Evolutionary conservation across 768 basidiomycete genomes (phyloP).

Genomic region (Megacollybia marginata): DNA sequence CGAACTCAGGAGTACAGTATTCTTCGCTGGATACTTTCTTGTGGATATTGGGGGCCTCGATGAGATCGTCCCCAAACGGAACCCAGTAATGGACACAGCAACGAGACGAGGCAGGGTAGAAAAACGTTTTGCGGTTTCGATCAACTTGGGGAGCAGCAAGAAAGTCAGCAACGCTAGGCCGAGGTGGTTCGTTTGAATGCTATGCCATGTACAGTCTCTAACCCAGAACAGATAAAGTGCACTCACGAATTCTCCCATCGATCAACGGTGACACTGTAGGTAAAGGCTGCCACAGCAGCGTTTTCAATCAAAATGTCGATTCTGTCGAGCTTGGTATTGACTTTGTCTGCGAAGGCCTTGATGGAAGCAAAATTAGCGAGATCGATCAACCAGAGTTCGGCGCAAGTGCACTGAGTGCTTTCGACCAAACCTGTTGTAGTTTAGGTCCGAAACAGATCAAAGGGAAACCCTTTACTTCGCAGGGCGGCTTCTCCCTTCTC

Average conservation of each 20-base stretch:
- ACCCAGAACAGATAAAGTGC: no score
- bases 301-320: slow-evolving; percentile 41
- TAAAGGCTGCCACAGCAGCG: slow-evolving; percentile 18
- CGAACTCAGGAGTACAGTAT: slow-evolving; percentile 12
- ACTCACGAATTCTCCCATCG: slow-evolving; percentile 41
- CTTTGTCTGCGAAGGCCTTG: slow-evolving; percentile 27
- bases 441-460: neutral
- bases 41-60: slow-evolving; percentile 13
- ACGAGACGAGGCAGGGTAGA: slow-evolving; percentile 16
- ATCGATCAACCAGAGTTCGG: slow-evolving; percentile 35
- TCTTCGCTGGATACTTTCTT: slow-evolving; percentile 15
- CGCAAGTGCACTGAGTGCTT: slow-evolving; percentile 24
- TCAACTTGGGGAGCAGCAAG: slow-evolving; percentile 22
- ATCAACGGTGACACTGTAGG: slow-evolving; percentile 24
- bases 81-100: slow-evolving; percentile 20
- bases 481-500: slow-evolving; percentile 28
- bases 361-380: slow-evolving; percentile 33
- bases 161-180: slow-evolving; percentile 22
- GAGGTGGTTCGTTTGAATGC: slow-evolving; percentile 29
- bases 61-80: slow-evolving; percentile 11
- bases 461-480: slow-evolving; percentile 19
- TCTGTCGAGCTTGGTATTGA: slow-evolving; percentile 22
- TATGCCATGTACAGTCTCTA: slow-evolving; percentile 3
- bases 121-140: slow-evolving; percentile 16
- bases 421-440: slow-evolving; percentile 16